phyloP scores from a whole-genome alignment of 1,284 basidiomycete species.

The Coniferiporia weirii region DNA sequence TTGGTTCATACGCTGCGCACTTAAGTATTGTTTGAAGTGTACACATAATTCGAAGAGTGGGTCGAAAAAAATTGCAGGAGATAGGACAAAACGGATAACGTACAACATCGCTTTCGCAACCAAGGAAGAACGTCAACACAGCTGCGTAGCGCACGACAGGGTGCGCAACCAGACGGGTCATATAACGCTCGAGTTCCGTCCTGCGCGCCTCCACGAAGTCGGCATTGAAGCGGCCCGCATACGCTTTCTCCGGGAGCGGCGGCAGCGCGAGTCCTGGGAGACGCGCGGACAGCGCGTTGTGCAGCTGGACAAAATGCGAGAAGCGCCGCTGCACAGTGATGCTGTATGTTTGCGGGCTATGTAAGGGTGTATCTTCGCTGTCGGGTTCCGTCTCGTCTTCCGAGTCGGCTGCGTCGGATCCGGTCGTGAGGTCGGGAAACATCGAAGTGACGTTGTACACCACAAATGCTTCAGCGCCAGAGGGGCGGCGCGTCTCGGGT shows the following conservation, averaged over 20 bases:
- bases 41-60: background rate
- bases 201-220: constrained; percentile 80
- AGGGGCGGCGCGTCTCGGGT: constrained; percentile 64
- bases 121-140: constrained; percentile 75
- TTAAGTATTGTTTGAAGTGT: background rate
- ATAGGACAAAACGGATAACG: constrained; percentile 23
- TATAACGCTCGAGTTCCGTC: constrained; percentile 75
- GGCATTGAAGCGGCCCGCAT: constrained; percentile 71
- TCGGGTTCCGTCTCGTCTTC: constrained; percentile 17
- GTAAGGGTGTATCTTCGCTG: too few species aligned
- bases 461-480: constrained; percentile 68
- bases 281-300: constrained; percentile 58
- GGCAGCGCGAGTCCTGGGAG: constrained; percentile 76
- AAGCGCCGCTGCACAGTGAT: constrained; percentile 76
- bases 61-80: background rate
- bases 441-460: constrained; percentile 74
- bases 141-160: constrained; percentile 75
- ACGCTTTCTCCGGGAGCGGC: constrained; percentile 79
- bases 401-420: constrained; percentile 23
- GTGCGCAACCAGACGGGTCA: constrained; percentile 68
- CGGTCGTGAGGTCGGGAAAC: constrained; percentile 38
- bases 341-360: background rate
- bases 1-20: background rate
- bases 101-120: constrained; percentile 67
- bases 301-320: constrained; percentile 78